Conservation (phyloP, 306 rosid species). For the Medicago lupulina region DNA sequence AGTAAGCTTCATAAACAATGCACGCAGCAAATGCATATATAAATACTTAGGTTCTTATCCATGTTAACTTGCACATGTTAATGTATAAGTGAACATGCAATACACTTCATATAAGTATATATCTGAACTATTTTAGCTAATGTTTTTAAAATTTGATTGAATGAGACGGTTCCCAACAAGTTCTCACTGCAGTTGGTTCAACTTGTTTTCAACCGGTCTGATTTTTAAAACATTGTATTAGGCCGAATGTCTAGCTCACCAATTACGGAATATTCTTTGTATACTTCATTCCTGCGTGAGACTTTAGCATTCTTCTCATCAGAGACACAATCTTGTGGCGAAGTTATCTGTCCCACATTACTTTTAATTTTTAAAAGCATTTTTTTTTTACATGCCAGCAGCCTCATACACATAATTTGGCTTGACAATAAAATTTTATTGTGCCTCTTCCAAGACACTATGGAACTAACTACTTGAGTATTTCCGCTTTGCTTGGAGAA, state of each 20-base stretch:
- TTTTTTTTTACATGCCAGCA: conserved; percentile 58
- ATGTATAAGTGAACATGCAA: conserved; percentile 18
- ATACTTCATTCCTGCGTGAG: conserved; percentile 77
- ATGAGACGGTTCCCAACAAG: too few species aligned
- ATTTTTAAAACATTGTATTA: too few species aligned
- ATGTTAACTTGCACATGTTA: not conserved
- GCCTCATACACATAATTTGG: conserved; percentile 62
- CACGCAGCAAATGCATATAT: conserved; percentile 6
- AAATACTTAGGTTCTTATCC: conserved; percentile 8
- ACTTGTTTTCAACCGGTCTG: too few species aligned
- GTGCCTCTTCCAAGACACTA: conserved; percentile 47
- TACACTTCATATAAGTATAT: not conserved
- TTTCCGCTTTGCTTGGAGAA: conserved; percentile 58
- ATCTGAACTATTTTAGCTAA: not conserved
- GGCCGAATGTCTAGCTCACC: conserved; percentile 56
- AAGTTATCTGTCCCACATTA: conserved; percentile 53
- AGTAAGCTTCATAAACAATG: conserved; percentile 32
- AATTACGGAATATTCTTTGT: conserved; percentile 80
- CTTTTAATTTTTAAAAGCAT: conserved; percentile 58
- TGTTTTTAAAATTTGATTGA: too few species aligned
- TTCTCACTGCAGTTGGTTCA: too few species aligned
- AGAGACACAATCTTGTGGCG: conserved; percentile 67
- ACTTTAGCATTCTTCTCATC: conserved; percentile 50
- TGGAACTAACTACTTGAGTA: conserved; percentile 40
- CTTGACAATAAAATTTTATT: conserved; percentile 59